Conservation (phyloP, 2,329 filamentous ascomycete species). For the Dothideomycetes sp. region DNA sequence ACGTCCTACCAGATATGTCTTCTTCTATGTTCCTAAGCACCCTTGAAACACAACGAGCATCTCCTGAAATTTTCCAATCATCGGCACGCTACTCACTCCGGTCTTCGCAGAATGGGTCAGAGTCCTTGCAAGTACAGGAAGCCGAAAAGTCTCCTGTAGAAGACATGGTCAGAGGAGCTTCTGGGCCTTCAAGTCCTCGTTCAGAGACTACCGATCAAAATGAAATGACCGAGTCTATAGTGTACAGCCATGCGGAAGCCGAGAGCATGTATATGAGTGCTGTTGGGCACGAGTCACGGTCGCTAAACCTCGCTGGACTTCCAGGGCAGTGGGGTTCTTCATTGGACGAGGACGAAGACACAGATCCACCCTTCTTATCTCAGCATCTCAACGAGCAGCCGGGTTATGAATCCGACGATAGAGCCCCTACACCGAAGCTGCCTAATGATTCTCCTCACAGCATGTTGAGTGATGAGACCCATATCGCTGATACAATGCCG, state of each 20-base stretch:
- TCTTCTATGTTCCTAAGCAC: conserved; percentile 8
- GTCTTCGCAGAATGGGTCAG: no score
- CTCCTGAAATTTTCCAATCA: background rate
- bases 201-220: background rate
- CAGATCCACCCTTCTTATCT: conserved; percentile 9
- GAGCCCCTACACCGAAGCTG: conserved; percentile 5
- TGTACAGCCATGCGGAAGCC: conserved; percentile 72
- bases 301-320: background rate
- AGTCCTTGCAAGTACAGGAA: no score
- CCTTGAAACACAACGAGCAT: background rate
- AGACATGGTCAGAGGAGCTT: no score
- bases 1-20: conserved; percentile 1
- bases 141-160: no score
- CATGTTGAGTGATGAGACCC: background rate
- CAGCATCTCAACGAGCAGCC: conserved; percentile 1
- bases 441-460: background rate
- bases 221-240: conserved; percentile 45
- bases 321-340: conserved; percentile 12
- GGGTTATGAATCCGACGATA: conserved; percentile 5
- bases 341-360: conserved; percentile 6
- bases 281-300: conserved; percentile 28
- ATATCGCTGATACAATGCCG: conserved; percentile 12
- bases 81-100: no score
- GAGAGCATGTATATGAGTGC: conserved; percentile 82
- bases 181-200: background rate